Evolutionary conservation across 75 land plant species (phyloP), one percentile per base, ranked within the genome.

Genomic region (Selaginella moellendorffii): DNA sequence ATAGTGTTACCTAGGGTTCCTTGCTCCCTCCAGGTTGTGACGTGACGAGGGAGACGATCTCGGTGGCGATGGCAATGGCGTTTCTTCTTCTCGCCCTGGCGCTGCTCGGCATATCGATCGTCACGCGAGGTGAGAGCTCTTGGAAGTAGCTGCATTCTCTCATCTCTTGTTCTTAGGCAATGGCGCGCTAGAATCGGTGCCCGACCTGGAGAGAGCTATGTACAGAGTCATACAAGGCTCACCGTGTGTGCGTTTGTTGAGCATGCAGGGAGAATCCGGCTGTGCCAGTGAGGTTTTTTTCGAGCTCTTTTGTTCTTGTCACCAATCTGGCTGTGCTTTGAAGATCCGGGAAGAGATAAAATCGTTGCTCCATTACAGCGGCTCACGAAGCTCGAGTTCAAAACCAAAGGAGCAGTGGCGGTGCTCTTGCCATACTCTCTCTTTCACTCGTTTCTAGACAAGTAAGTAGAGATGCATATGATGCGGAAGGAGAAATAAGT

Each of bases 271-370:
- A 30, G 89, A 81, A 67, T 78, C 88, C 69, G 97, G 97, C 27
- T 92, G 97, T 65, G 76, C 82, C 53, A 86, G 90, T 86, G 64
- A 77, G 80, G n/a, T n/a, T n/a, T n/a, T n/a, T n/a, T n/a, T n/a
- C n/a, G n/a, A n/a, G n/a, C n/a, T n/a, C n/a, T n/a, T n/a, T n/a
- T n/a, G n/a, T n/a, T n/a, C 30, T 54, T 56, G 27, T 54, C 23
- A 1, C 46, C 52, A 30, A 25, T 14, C 24, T 65, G 28, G n/a
- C 54, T 23, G 29, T 25, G n/a, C n/a, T n/a, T 0, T 64, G 8
- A 72, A 86, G 88, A 92, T 78, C 97, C 97, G 51, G 79, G 75
- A 18, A 80, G 82, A 31, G 65, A 26, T 17, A 83, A 77, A 60
- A 82, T 81, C 54, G 63, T 71, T 30, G 95, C 97, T 30, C 89